Base-by-base conservation (phyloP, 2,329 filamentous ascomycete species). In the Colletotrichum limetticola region DNA sequence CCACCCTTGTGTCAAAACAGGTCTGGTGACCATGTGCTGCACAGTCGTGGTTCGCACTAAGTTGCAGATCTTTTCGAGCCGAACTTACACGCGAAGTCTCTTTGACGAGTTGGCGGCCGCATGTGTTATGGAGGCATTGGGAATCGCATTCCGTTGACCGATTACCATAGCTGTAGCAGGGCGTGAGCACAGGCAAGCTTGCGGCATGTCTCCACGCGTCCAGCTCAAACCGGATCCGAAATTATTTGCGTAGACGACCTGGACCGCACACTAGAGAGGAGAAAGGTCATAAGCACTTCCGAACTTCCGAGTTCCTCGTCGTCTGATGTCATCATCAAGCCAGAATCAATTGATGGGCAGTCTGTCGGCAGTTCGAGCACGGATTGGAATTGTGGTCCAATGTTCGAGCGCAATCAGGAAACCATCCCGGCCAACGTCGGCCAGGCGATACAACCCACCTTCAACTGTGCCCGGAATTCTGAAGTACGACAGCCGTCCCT, bases 261-360 rank as follows among this genome's bases (percentile, higher is more conserved):
- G 26, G 8, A 32, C 37, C n/a, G 24, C 22, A 22, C 4, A 37
- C 46, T 55, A 35, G 14, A 22, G 7, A 22, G 46, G 28, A 55
- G 49, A 55, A 42, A 32, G 30, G 55, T 49, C 30, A 55, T 56
- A 66, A 65, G 60, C 52, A 59, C 26, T 42, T 58, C 70, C 70
- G 66, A 70, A 56, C 52, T 55, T 19, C 70, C 66, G 53, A 42
- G 37, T 37, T n/a, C 11, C 35, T 42, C 30, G 30, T 65, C 70
- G 60, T 70, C 60, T 22, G 19, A 72, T 72, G 70, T 65, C 59
- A 46, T 72, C 70, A 72, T 60, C 16, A 22, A 52, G 42, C 46
- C 57, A 57, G 30, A 35, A 30, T 26, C 37, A 12, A 26, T 26
- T 49, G 19, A 32, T 63, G 30, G 55, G 5, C n/a, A 11, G 16